Evolutionary conservation across 345 rosid species (phyloP), one percentile per base, ranked within the genome.

Genomic region (Cardamine occulta): DNA sequence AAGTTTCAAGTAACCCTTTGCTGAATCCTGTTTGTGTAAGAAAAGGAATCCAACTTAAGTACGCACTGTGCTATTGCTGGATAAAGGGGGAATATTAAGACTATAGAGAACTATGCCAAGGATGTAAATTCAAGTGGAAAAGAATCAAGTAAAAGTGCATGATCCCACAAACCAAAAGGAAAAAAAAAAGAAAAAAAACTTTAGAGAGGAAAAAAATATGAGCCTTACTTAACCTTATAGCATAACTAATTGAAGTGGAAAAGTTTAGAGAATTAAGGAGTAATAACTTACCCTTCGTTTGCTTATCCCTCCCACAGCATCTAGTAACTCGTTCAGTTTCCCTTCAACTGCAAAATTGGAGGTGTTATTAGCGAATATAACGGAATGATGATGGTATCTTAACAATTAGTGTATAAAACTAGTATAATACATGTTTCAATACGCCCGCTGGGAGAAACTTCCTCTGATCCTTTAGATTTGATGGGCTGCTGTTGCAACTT

Each of bases 291-390:
- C 98, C 83, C 87, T 95, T 69, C 89, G 84, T 82, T 90, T 89
- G 87, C 90, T 90, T 49, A 95, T 88, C 54, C 99, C 99, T 76
- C 99, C 98, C 55, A 82, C 94, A 66, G 66, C 83, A 86, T 92
- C 99, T 85, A 95, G 89, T 85, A 95, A 78, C 76, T 95, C 99
- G 73, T 93, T 95, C 48, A 95, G 87, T 84, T 93, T 95, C 86
- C 85, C 99, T 74, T 92, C 91, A 80, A 95, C 99, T 95, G 94
- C 82, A 81, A 59, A 58, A 66, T 49, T 72, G 35, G 29, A 17
- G 68, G 40, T 29, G 58, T 26, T 13, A 65, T 58, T 78, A 71
- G 55, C 8, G 14, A 58, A 26, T 47, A 37, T 34, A 34, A 23
- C 77, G 2, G 4, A 39, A 51, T 49, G 49, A 23, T 40, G 51